Percentiles rank a stretch among this genome's conserved stretches.
Evolutionary conservation across 768 basidiomycete species (phyloP).

Genomic region (Asterophora parasitica): DNA sequence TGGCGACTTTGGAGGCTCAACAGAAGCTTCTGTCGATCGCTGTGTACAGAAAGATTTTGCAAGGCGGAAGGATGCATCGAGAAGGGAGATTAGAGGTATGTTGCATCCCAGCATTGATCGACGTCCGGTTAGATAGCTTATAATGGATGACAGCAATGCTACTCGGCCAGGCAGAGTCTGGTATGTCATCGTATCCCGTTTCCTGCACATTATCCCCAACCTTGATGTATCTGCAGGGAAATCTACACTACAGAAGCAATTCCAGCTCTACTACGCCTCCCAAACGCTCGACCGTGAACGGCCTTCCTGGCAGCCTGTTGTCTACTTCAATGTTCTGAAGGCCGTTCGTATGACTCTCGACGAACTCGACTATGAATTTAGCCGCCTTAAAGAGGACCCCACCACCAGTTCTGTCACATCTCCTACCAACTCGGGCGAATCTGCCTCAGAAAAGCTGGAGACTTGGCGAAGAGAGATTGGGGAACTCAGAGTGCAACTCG

Average conservation of each 20-base stretch:
- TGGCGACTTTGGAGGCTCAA: background rate
- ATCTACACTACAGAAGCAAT: constrained; percentile 81
- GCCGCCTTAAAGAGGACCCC: constrained; percentile 15
- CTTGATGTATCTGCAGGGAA: constrained; percentile 42
- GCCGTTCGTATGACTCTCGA: constrained; percentile 71
- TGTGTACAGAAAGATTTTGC: constrained; percentile 43
- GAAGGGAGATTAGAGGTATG: constrained; percentile 46
- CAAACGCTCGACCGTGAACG: constrained; percentile 65
- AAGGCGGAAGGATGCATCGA: constrained; percentile 38
- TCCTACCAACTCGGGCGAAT: too few species aligned
- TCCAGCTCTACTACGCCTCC: constrained; percentile 76
- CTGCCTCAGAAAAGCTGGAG: background rate
- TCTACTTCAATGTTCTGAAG: constrained; percentile 82
- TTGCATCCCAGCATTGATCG: background rate
- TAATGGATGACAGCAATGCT: constrained; percentile 54
- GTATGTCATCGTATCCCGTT: constrained; percentile 18
- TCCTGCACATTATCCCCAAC: background rate
- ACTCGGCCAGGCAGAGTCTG: constrained; percentile 74
- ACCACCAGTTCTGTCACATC: constrained; percentile 15
- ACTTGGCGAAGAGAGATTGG: constrained; percentile 35
- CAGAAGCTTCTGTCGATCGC: background rate
- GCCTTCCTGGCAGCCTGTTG: constrained; percentile 71
- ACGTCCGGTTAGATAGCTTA: background rate
- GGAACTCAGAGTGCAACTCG: constrained; percentile 48
- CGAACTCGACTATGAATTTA: constrained; percentile 60